Evolutionary conservation across 495 filamentous ascomycete species (phyloP).

Genomic region (Penicillium cosmopolitanum): DNA sequence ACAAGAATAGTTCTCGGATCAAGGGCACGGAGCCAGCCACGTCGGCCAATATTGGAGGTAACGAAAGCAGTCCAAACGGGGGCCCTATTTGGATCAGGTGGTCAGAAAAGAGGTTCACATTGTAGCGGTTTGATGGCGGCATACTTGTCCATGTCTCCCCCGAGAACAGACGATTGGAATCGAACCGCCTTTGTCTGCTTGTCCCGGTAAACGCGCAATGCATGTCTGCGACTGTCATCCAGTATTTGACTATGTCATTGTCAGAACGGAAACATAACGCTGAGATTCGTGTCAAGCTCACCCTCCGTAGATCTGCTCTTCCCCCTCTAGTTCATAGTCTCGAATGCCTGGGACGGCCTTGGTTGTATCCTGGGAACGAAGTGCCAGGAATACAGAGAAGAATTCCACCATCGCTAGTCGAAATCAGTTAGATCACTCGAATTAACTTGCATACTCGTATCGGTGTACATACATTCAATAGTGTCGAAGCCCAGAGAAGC

Average conservation of each 20-base stretch:
- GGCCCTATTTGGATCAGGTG: constrained; percentile 27
- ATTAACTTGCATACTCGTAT: too few species aligned
- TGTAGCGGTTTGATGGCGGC: neutral
- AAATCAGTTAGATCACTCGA: neutral
- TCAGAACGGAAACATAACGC: constrained; percentile 8
- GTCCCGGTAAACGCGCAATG: constrained; percentile 73
- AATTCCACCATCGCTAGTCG: constrained; percentile 72
- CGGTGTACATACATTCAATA: constrained; percentile 56
- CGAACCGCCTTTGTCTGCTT: constrained; percentile 61
- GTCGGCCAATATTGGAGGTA: constrained; percentile 59
- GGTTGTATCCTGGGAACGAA: constrained; percentile 69
- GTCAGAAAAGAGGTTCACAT: constrained; percentile 2
- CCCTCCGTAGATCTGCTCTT: constrained; percentile 72
- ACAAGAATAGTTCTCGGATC: constrained; percentile 60
- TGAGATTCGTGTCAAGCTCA: constrained; percentile 37
- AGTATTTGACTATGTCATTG: constrained; percentile 60
- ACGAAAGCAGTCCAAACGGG: constrained; percentile 83
- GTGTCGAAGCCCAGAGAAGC: constrained; percentile 59
- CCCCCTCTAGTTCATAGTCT: constrained; percentile 64
- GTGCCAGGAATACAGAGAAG: constrained; percentile 72
- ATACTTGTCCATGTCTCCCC: constrained; percentile 47
- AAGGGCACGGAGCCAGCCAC: constrained; percentile 58
- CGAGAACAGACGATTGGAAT: constrained; percentile 55
- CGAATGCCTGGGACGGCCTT: constrained; percentile 53
- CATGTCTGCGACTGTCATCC: constrained; percentile 72